phyloP scores from a whole-genome alignment of 176 grass and related monocot genomes.

The Avena sativa region DNA sequence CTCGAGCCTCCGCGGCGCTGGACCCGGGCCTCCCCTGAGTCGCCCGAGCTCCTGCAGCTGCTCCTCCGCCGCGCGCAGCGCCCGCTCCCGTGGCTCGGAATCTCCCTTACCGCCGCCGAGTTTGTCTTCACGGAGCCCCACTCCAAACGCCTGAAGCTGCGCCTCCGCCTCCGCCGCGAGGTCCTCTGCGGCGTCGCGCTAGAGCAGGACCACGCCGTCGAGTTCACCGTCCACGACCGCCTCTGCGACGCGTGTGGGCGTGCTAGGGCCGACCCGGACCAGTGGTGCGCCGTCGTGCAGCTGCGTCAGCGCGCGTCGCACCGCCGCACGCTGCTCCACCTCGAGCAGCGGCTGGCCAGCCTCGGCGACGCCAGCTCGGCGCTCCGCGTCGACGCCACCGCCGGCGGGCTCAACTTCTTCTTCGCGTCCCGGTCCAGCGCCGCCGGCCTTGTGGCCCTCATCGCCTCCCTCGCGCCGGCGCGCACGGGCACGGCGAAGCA shows the following conservation, averaged over 20 bases:
- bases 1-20: slow-evolving; percentile 61
- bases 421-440: slow-evolving; percentile 63
- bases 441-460: slow-evolving; percentile 51
- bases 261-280: slow-evolving; percentile 53
- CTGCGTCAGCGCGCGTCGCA: slow-evolving; percentile 61
- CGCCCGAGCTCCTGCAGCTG: slow-evolving; percentile 54
- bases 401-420: slow-evolving; percentile 68
- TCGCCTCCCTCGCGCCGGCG: slow-evolving; percentile 50
- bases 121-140: slow-evolving; percentile 66
- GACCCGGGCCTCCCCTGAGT: slow-evolving; percentile 52
- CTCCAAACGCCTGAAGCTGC: slow-evolving; percentile 65
- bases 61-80: slow-evolving; percentile 53
- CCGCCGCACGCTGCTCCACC: slow-evolving; percentile 68
- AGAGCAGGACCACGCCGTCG: slow-evolving; percentile 56
- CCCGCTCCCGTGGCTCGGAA: slow-evolving; percentile 35
- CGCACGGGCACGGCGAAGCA: slow-evolving; percentile 56
- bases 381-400: slow-evolving; percentile 39
- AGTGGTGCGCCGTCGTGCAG: slow-evolving; percentile 62
- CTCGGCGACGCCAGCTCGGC: slow-evolving; percentile 50
- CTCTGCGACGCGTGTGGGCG: slow-evolving; percentile 52
- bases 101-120: slow-evolving; percentile 56
- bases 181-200: slow-evolving; percentile 49
- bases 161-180: slow-evolving; percentile 61
- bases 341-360: slow-evolving; percentile 62
- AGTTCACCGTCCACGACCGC: slow-evolving; percentile 62